Conservation (phyloP, 139 green algal species). For the Nannochloris sp. region DNA sequence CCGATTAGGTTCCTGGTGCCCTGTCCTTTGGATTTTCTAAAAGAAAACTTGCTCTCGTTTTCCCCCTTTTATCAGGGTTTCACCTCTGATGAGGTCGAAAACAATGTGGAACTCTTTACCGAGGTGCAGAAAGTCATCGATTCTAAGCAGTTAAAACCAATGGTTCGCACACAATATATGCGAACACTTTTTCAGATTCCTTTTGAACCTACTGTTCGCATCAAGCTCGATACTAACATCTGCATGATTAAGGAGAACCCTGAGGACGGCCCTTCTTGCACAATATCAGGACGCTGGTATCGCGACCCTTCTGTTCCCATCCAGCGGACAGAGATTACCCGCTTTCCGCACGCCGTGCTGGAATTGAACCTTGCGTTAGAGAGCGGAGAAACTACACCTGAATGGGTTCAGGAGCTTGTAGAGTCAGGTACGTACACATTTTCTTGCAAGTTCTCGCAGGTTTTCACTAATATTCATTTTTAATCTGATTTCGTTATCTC, state of each 20-base stretch:
- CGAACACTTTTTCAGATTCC: slow-evolving; percentile 88
- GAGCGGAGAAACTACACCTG: slow-evolving; percentile 57
- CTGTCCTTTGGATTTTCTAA: too few relatives aligned
- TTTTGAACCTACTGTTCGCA: slow-evolving; percentile 82
- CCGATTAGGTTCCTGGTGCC: too few relatives aligned
- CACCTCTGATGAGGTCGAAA: slow-evolving; percentile 46
- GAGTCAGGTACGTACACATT: slow-evolving; percentile 41
- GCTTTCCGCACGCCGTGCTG: slow-evolving; percentile 86
- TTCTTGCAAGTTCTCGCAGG: too few relatives aligned
- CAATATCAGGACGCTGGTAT: slow-evolving; percentile 38
- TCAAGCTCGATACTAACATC: slow-evolving; percentile 91
- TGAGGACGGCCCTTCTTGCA: slow-evolving; percentile 59
- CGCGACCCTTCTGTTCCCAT: slow-evolving; percentile 63
- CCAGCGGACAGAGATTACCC: slow-evolving; percentile 72
- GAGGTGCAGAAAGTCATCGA: slow-evolving; percentile 76
- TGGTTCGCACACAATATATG: slow-evolving; percentile 90
- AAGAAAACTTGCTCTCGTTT: not conserved
- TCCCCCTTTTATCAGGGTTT: slow-evolving; percentile 22
- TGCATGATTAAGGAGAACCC: slow-evolving; percentile 94
- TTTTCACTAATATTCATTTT: too few relatives aligned
- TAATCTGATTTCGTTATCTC: too few relatives aligned
- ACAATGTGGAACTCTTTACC: slow-evolving; percentile 58
- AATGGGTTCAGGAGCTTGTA: slow-evolving; percentile 78
- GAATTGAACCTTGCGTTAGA: slow-evolving; percentile 85
- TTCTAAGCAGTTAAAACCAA: slow-evolving; percentile 82